Conservation (phyloP, 768 basidiomycete species). For the Agrocybe chaxingu region DNA sequence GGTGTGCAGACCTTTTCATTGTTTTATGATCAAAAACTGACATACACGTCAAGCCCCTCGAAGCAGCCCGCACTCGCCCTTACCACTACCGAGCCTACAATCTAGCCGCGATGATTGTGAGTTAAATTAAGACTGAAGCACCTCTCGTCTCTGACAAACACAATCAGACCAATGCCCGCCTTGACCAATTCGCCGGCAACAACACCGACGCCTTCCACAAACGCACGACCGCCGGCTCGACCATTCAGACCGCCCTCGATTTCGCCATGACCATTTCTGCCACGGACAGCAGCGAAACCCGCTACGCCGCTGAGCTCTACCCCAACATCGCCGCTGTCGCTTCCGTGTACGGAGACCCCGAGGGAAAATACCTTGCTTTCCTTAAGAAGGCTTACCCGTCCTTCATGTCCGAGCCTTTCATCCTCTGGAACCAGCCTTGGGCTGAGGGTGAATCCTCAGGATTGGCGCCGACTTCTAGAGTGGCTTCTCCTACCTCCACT, state of each 20-base stretch:
- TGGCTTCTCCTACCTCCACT: no score
- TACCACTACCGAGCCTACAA: slow-evolving; percentile 71
- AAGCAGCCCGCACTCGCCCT: slow-evolving; percentile 57
- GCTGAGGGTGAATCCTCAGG: slow-evolving; percentile 15
- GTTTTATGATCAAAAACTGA: not conserved
- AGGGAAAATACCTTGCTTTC: slow-evolving; percentile 51
- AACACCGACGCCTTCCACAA: slow-evolving; percentile 45
- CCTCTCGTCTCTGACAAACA: not conserved
- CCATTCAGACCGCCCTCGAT: slow-evolving; percentile 58
- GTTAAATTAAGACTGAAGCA: slow-evolving; percentile 13
- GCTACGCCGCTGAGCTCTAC: slow-evolving; percentile 47
- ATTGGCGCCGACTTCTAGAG: no score
- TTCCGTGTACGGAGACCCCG: slow-evolving; percentile 56
- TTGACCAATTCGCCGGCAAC: slow-evolving; percentile 44
- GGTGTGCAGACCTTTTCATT: slow-evolving; percentile 21
- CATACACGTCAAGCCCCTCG: slow-evolving; percentile 43
- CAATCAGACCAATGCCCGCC: slow-evolving; percentile 51
- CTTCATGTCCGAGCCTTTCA: slow-evolving; percentile 44
- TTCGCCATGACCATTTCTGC: slow-evolving; percentile 48
- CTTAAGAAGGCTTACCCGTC: slow-evolving; percentile 32
- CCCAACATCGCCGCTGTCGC: slow-evolving; percentile 57
- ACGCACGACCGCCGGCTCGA: slow-evolving; percentile 46
- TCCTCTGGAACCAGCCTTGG: slow-evolving; percentile 56
- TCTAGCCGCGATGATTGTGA: slow-evolving; percentile 63
- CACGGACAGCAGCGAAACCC: slow-evolving; percentile 25